These are phyloP conservation scores for Tulasnella sp. DNA, from an alignment of 768 basidiomycete genomes.

Conservation along the genomic window DNA sequence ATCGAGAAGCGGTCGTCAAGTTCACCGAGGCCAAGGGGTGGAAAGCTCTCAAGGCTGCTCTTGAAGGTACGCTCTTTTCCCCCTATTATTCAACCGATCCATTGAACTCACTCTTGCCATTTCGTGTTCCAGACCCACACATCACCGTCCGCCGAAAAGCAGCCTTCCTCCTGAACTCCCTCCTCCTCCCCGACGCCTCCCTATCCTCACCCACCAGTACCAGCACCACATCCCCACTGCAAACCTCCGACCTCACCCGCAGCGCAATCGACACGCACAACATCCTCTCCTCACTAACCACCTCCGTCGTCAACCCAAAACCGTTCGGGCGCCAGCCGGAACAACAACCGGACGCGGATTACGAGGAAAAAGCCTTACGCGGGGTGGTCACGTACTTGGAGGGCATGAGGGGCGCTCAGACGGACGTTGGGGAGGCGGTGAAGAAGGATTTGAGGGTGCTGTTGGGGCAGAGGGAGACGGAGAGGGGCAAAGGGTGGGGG, in stretches of 20 bases:
- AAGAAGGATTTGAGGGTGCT: conserved; percentile 18
- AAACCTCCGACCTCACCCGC: conserved; percentile 22
- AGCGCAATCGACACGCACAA: conserved; percentile 21
- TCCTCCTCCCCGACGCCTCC: conserved; percentile 50
- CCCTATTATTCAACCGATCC: too few relatives aligned
- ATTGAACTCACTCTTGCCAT: conserved; percentile 19
- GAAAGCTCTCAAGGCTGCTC: conserved; percentile 52
- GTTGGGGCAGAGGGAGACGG: conserved; percentile 6
- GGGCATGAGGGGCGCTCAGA: neutral
- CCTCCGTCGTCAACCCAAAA: neutral
- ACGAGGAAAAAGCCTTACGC: conserved; percentile 27
- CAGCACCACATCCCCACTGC: neutral
- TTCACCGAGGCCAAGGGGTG: conserved; percentile 60
- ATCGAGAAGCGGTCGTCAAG: conserved; percentile 55
- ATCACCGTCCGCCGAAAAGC: conserved; percentile 73
- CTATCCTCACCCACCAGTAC: too few relatives aligned
- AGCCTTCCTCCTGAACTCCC: conserved; percentile 67
- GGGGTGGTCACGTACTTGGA: conserved; percentile 25
- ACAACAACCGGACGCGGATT: conserved; percentile 25
- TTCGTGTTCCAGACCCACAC: conserved; percentile 57
- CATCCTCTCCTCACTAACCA: conserved; percentile 1
- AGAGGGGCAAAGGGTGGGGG: conserved; percentile 33
- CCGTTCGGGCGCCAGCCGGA: conserved; percentile 7
- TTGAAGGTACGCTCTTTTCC: conserved; percentile 50
- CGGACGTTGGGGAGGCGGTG: conserved; percentile 7